Percentiles rank a stretch among this genome's conserved stretches.
These are phyloP conservation scores for Osmozyma mogii DNA, from an alignment of 805 yeast genomes.

Conservation along the genomic window DNA sequence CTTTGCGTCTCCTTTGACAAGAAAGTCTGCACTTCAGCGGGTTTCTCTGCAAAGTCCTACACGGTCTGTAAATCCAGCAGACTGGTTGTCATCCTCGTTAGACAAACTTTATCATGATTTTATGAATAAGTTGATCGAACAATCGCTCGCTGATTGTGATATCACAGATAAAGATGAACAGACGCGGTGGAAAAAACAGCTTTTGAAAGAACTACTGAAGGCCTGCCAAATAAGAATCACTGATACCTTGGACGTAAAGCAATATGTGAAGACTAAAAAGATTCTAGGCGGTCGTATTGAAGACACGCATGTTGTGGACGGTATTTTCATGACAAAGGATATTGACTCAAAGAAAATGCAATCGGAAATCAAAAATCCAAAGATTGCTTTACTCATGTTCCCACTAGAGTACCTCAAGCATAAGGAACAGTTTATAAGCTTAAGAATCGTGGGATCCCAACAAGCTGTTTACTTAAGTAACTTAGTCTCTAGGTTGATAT, in stretches of 20 bases:
- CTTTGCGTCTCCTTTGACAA: background rate
- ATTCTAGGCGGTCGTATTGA: constrained; percentile 66
- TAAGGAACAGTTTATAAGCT: constrained; percentile 72
- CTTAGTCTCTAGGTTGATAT: constrained; percentile 67
- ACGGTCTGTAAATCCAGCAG: no score
- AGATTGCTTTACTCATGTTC: constrained; percentile 75
- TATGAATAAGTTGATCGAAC: constrained; percentile 45
- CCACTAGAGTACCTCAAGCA: constrained; percentile 79
- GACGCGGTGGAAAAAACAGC: constrained; percentile 51
- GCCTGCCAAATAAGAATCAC: constrained; percentile 58
- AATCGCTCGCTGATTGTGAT: constrained; percentile 55
- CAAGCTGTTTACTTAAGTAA: constrained; percentile 79
- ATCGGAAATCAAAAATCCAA: constrained; percentile 51
- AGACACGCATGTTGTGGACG: constrained; percentile 61
- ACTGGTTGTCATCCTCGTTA: constrained; percentile 1
- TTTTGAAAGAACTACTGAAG: constrained; percentile 44
- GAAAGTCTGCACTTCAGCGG: background rate
- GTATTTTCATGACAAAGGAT: constrained; percentile 76
- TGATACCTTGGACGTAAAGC: constrained; percentile 78
- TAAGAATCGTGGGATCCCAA: constrained; percentile 79
- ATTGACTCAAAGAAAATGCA: constrained; percentile 80
- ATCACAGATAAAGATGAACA: constrained; percentile 27
- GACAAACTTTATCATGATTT: constrained; percentile 28
- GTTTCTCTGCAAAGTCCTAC: no score
- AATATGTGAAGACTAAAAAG: constrained; percentile 79